A percentile compares a stretch with the other conserved stretches of the same genome.
Evolutionary conservation across 306 rosid genomes (phyloP).

Genomic region (Quercus bicolor): DNA sequence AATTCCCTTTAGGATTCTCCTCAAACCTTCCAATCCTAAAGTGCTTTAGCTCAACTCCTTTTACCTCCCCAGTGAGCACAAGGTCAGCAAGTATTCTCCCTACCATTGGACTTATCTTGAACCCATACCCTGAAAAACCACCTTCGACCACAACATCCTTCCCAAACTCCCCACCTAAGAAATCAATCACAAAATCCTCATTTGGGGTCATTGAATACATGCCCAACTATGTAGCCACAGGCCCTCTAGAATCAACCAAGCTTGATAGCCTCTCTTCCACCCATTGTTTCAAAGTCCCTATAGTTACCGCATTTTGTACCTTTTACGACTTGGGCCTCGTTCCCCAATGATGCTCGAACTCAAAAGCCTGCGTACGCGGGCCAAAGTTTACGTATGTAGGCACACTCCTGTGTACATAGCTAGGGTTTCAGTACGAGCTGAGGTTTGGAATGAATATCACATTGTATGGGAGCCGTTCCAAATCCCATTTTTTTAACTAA

Average conservation of each 20-base stretch:
- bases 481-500: too few species aligned
- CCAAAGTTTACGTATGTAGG: too few species aligned
- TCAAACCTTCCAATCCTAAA: conserved; percentile 59
- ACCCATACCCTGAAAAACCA: conserved; percentile 90
- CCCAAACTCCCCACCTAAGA: conserved; percentile 65
- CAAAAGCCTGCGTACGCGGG: too few species aligned
- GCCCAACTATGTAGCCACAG: conserved; percentile 58
- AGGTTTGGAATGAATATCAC: too few species aligned
- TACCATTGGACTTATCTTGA: conserved; percentile 79
- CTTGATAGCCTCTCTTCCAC: conserved; percentile 43
- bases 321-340: too few species aligned
- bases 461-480: too few species aligned
- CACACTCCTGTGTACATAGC: too few species aligned
- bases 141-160: conserved; percentile 70
- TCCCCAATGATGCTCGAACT: too few species aligned
- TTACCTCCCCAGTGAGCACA: conserved; percentile 41
- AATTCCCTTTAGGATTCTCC: conserved; percentile 40
- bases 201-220: conserved; percentile 82
- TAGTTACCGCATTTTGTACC: too few species aligned
- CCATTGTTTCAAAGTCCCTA: conserved; percentile 48
- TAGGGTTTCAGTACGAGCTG: too few species aligned
- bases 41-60: conserved; percentile 51
- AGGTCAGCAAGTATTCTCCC: conserved; percentile 60
- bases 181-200: conserved; percentile 77
- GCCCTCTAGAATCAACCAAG: conserved; percentile 46